Evolutionary conservation across 2,329 filamentous ascomycete genomes (phyloP).

Genomic region (Elsinoe fawcettii): DNA sequence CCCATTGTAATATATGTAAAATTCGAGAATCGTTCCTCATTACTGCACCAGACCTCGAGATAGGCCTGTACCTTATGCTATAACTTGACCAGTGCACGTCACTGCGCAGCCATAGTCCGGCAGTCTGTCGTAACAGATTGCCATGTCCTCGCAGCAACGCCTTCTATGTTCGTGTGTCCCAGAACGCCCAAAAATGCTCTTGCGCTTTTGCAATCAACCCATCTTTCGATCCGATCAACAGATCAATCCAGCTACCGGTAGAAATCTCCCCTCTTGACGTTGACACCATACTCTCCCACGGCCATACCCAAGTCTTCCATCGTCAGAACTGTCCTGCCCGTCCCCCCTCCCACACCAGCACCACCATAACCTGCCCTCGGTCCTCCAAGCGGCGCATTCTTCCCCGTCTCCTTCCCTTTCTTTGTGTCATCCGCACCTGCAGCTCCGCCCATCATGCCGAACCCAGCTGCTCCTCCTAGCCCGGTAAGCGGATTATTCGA

Average conservation of each 20-base stretch:
- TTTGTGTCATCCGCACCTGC: conserved; percentile 44
- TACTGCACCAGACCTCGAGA: not conserved
- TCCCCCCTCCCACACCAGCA: conserved; percentile 77
- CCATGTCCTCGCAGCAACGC: not conserved
- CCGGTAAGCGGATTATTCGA: conserved; percentile 88
- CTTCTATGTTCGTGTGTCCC: not conserved
- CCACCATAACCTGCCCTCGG: conserved; percentile 58
- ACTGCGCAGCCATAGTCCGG: no score
- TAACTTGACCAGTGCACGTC: not conserved
- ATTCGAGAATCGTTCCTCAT: not conserved
- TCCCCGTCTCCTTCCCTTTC: conserved; percentile 33
- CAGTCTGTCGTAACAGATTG: not conserved
- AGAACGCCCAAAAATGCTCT: not conserved
- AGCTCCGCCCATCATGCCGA: conserved; percentile 53
- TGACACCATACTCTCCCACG: conserved; percentile 94
- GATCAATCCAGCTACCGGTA: conserved; percentile 57
- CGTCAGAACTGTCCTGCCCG: conserved; percentile 88
- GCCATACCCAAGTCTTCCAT: conserved; percentile 99
- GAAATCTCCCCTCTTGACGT: conserved; percentile 94
- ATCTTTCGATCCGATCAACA: not conserved
- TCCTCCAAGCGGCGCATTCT: conserved; percentile 39
- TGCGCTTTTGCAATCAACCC: not conserved
- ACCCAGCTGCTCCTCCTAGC: conserved; percentile 66
- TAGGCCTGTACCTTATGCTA: not conserved
- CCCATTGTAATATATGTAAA: conserved; percentile 13